These are phyloP conservation scores for Glarea lozoyensis DNA, from an alignment of 495 filamentous ascomycete genomes.

Conservation along the genomic window DNA sequence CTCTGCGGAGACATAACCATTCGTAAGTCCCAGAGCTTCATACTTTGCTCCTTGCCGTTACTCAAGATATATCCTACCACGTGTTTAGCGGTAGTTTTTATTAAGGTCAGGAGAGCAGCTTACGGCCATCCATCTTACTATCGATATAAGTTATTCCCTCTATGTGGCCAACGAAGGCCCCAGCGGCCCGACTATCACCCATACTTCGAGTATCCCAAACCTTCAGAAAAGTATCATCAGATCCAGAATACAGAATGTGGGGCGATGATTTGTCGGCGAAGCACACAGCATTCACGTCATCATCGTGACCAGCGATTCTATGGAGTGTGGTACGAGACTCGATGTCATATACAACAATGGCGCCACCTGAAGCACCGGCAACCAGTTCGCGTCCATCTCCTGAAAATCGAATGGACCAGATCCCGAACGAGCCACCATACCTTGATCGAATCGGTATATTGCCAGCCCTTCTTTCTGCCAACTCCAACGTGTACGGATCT, in stretches of 20 bases:
- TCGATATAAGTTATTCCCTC: conserved; percentile 95
- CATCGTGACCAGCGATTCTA: conserved; percentile 64
- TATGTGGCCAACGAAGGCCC: conserved; percentile 88
- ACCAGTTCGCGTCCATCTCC: conserved; percentile 89
- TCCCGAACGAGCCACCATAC: conserved; percentile 36
- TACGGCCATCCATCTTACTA: conserved; percentile 86
- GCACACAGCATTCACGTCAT: conserved; percentile 96
- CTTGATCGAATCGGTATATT: conserved; percentile 11
- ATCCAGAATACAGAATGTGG: conserved; percentile 93
- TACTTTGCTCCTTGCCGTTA: conserved; percentile 92
- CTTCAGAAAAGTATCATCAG: conserved; percentile 88
- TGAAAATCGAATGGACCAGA: conserved; percentile 89
- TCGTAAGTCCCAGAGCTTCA: conserved; percentile 96
- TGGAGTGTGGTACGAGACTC: conserved; percentile 67
- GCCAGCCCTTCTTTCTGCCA: conserved; percentile 43
- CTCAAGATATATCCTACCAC: conserved; percentile 65
- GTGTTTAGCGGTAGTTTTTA: neutral
- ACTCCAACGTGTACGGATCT: conserved; percentile 68
- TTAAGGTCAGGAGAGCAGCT: neutral
- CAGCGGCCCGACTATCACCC: conserved; percentile 78
- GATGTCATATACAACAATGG: conserved; percentile 90
- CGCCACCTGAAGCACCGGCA: conserved; percentile 70
- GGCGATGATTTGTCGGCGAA: conserved; percentile 85
- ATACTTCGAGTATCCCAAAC: conserved; percentile 94
- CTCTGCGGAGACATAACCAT: conserved; percentile 64